Conservation (phyloP, 768 basidiomycete species). For the Filobasidium floriforme region DNA sequence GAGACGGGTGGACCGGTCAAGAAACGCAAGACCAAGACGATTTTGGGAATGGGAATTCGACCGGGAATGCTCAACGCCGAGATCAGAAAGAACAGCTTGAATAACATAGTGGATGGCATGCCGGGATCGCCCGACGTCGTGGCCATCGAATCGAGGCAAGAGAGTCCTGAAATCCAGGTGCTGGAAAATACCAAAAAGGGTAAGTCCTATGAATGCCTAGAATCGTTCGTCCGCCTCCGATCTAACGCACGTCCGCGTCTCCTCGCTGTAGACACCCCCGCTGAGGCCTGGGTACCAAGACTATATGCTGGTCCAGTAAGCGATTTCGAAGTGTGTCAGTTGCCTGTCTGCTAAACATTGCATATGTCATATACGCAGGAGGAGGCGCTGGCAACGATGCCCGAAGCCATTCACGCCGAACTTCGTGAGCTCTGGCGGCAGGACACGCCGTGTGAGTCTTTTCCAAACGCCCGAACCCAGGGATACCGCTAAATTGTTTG, state of each 20-base stretch:
- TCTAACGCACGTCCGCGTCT: not conserved
- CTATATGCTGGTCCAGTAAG: not conserved
- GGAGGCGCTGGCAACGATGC: not conserved
- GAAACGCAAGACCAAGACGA: slow-evolving; percentile 2
- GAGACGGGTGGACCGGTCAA: not conserved
- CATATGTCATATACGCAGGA: not conserved
- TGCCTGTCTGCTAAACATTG: not conserved
- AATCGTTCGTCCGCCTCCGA: no score
- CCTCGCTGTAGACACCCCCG: not conserved
- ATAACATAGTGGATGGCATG: not conserved
- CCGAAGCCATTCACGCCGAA: not conserved
- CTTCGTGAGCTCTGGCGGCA: not conserved
- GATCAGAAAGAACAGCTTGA: not conserved
- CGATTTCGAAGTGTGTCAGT: not conserved
- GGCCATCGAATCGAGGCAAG: not conserved
- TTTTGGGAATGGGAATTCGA: not conserved
- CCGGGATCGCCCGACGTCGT: no score
- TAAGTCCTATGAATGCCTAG: not conserved
- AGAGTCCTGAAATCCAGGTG: not conserved
- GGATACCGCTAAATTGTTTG: no score
- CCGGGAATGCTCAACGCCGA: not conserved
- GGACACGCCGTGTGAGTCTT: no score
- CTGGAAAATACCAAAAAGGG: not conserved
- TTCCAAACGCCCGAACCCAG: no score
- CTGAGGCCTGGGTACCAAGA: not conserved